Percentiles rank a stretch among this genome's conserved stretches.
These are phyloP conservation scores for Xanthoconium purpureum DNA, from an alignment of 768 basidiomycete species.

Conservation along the genomic window DNA sequence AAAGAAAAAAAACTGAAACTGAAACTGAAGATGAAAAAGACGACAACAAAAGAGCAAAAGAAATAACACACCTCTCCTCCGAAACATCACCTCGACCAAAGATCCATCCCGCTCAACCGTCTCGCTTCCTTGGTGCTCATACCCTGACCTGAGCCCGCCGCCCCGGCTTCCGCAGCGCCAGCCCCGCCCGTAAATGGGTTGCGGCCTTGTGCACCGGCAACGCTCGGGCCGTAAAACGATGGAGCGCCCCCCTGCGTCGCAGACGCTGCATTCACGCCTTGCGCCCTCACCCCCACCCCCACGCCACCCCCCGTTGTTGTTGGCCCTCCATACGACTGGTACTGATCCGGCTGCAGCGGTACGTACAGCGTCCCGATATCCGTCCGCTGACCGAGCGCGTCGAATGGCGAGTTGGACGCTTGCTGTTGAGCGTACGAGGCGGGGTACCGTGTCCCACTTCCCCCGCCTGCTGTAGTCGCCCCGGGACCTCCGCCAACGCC, in stretches of 20 bases:
- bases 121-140: constrained; percentile 52
- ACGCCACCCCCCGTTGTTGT: constrained; percentile 34
- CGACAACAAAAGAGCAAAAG: not conserved
- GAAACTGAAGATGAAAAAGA: not conserved
- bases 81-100: constrained; percentile 64
- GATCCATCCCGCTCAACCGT: constrained; percentile 64
- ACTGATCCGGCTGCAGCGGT: constrained; percentile 83
- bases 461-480: not conserved
- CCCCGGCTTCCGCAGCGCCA: constrained; percentile 31
- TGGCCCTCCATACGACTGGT: constrained; percentile 46
- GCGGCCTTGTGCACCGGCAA: constrained; percentile 46
- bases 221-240: constrained; percentile 66
- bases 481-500: not conserved
- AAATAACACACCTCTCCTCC: not conserved
- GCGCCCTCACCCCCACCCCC: constrained; percentile 36
- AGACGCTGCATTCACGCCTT: constrained; percentile 36
- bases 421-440: constrained; percentile 50
- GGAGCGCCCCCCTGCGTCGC: constrained; percentile 31
- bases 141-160: constrained; percentile 26
- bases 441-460: constrained; percentile 49
- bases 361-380: constrained; percentile 72
- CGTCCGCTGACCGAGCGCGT: constrained; percentile 57
- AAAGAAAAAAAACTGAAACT: not conserved
- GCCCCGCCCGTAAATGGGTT: constrained; percentile 36
- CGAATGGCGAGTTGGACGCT: constrained; percentile 45